Evolutionary conservation across 2,329 filamentous ascomycete genomes (phyloP).

Genomic region (Cercospora zeina): DNA sequence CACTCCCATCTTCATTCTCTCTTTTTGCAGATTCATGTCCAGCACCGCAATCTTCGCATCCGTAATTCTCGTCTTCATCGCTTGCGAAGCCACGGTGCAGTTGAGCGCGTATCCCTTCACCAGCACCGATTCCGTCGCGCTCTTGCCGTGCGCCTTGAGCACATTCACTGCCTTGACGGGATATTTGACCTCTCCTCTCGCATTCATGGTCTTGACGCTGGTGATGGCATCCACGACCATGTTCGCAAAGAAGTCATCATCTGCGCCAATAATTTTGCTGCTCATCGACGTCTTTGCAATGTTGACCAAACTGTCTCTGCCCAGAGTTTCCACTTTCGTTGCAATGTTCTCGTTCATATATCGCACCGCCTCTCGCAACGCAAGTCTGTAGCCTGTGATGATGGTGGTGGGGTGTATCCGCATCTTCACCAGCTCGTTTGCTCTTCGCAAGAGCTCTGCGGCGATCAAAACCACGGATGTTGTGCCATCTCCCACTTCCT

Average conservation of each 20-base stretch:
- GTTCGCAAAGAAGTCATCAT: conserved; percentile 94
- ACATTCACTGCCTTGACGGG: conserved; percentile 99
- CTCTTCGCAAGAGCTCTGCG: conserved; percentile 86
- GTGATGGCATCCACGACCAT: conserved; percentile 97
- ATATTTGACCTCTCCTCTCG: conserved; percentile 88
- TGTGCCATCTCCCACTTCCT: conserved; percentile 97
- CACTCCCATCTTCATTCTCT: conserved; percentile 98
- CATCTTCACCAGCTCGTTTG: conserved; percentile 99
- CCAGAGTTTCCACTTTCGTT: conserved; percentile 89
- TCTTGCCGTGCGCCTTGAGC: conserved; percentile 96
- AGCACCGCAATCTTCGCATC: conserved; percentile 96
- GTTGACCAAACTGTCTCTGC: conserved; percentile 84
- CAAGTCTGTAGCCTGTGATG: conserved; percentile 95
- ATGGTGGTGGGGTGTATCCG: conserved; percentile 99
- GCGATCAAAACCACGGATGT: conserved; percentile 98
- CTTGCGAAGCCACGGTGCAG: conserved; percentile 97
- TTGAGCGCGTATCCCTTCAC: conserved; percentile 97
- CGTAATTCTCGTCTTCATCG: conserved; percentile 88
- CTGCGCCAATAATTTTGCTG: conserved; percentile 94
- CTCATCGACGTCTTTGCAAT: conserved; percentile 99
- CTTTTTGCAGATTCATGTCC: conserved; percentile 98
- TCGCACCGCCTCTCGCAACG: conserved; percentile 91
- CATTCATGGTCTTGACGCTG: conserved; percentile 90
- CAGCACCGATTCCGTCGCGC: conserved; percentile 79
- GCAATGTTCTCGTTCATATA: conserved; percentile 99